Percentiles rank a stretch among this genome's conserved stretches.
Conservation (phyloP, 257 asterid species). For the Cruciata laevipes region DNA sequence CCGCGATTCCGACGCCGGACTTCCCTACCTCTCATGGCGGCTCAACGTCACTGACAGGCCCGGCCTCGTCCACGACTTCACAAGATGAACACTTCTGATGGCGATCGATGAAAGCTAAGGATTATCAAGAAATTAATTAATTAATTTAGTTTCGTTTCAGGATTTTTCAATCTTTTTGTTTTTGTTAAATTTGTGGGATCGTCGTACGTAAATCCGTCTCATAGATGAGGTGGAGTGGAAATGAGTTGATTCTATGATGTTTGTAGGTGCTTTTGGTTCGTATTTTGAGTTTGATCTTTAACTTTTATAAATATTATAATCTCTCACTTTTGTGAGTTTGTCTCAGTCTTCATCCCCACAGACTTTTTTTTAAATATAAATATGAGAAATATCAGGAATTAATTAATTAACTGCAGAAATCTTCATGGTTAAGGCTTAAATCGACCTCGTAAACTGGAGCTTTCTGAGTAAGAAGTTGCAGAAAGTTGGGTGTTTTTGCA, state of each 20-base stretch:
- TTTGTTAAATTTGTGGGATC: no score
- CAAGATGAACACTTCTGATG: slow-evolving; percentile 32
- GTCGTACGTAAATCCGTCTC: slow-evolving; percentile 17
- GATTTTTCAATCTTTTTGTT: slow-evolving; percentile 28
- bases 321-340: slow-evolving; percentile 15
- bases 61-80: slow-evolving; percentile 62
- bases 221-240: slow-evolving; percentile 65
- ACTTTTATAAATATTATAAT: slow-evolving; percentile 3
- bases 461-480: neutral
- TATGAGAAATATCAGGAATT: neutral
- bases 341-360: neutral
- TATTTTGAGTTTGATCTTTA: slow-evolving; percentile 12
- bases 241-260: slow-evolving; percentile 69
- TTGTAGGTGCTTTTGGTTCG: slow-evolving; percentile 16
- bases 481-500: no score
- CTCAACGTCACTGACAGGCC: slow-evolving; percentile 66
- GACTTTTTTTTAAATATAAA: neutral
- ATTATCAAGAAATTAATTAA: slow-evolving; percentile 28
- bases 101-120: slow-evolving; percentile 33
- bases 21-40: slow-evolving; percentile 70
- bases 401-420: neutral
- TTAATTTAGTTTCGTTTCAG: slow-evolving; percentile 35
- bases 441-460: neutral
- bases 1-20: slow-evolving; percentile 43
- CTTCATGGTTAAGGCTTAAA: neutral